Base-by-base conservation (phyloP, 352 stramenopile genomes). In the Plasmopara viticola region DNA sequence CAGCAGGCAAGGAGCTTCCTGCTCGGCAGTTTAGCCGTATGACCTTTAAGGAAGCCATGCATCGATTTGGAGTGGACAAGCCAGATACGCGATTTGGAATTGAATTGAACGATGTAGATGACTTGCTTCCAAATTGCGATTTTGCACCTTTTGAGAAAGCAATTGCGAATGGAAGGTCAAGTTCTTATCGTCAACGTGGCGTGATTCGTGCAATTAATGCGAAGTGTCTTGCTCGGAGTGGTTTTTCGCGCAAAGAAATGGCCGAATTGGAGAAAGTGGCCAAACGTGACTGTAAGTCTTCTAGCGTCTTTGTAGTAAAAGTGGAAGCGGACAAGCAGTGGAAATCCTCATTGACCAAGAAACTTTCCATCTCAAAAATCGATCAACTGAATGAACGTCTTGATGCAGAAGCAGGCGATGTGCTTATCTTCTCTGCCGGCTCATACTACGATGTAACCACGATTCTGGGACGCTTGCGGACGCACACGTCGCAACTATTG, bases 61-160 rank as follows among this genome's bases (percentile, higher is more conserved):
- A 85, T 29, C 74, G 74, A 38, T 95, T 72, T 57, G 84, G 84
- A 15, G 84, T 92, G 0, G 86, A 95, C 66, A 94, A 94, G 50
- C 86, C 84, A 0, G 84, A 95, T 55, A 90, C 77, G 35, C 80
- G 86, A 5, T 90, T 86, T 44, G 78, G 69, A 2, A 58, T 94
- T 6, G 78, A 90, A 53, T 64, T 94, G 2, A 47, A 72, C 41
- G 77, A 91, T 53, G 65, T 87, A 8, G 59, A 60, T 28, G 64
- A 82, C 29, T 8, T 70, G 14, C 41, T 91, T 12, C 48, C 66
- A 30, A 34, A 42, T 4, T 72, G 60, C 17, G 59, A 73, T 12
- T 86, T 87, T 37, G 40, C 42, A 10, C 56, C 60, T 9, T 87
- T 90, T 48, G 68, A 76, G 33, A 53, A 65, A 9, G 68, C 58